Evolutionary conservation across 805 yeast species (phyloP).

Genomic region (Pichia thaimueangensis): DNA sequence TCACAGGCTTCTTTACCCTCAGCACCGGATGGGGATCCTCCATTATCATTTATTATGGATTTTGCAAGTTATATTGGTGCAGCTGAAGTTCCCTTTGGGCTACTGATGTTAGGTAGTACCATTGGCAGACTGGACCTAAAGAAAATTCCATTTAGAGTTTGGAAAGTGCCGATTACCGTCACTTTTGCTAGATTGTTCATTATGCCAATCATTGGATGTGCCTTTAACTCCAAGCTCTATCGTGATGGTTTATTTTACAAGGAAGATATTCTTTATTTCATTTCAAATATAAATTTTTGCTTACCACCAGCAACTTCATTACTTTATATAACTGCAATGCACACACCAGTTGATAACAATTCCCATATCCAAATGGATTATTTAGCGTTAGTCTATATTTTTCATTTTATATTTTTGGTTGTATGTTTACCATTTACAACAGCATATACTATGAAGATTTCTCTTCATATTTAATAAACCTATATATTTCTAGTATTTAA

Average conservation of each 20-base stretch:
- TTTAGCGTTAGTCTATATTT: conserved; percentile 65
- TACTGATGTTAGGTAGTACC: conserved; percentile 82
- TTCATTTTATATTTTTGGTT: conserved; percentile 63
- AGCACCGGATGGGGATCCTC: conserved; percentile 85
- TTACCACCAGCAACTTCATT: conserved; percentile 86
- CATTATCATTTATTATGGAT: conserved; percentile 80
- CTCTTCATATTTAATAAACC: conserved; percentile 29
- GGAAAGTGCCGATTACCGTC: conserved; percentile 58
- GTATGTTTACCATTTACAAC: conserved; percentile 70
- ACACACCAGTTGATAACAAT: conserved; percentile 55
- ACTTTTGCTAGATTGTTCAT: conserved; percentile 54
- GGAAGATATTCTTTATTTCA: conserved; percentile 62
- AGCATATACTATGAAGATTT: conserved; percentile 48
- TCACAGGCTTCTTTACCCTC: conserved; percentile 44
- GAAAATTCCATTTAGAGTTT: conserved; percentile 61
- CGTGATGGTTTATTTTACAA: conserved; percentile 57
- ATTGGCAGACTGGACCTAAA: conserved; percentile 64
- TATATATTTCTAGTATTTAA: conserved; percentile 28
- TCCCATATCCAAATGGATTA: conserved; percentile 73
- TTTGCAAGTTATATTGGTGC: conserved; percentile 71
- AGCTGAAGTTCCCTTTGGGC: conserved; percentile 85
- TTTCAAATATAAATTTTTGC: conserved; percentile 67
- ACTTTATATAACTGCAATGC: conserved; percentile 85
- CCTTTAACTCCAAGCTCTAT: conserved; percentile 54
- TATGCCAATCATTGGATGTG: conserved; percentile 72